phyloP scores from a whole-genome alignment of 331 rosid species.

The Acacia concinna region DNA sequence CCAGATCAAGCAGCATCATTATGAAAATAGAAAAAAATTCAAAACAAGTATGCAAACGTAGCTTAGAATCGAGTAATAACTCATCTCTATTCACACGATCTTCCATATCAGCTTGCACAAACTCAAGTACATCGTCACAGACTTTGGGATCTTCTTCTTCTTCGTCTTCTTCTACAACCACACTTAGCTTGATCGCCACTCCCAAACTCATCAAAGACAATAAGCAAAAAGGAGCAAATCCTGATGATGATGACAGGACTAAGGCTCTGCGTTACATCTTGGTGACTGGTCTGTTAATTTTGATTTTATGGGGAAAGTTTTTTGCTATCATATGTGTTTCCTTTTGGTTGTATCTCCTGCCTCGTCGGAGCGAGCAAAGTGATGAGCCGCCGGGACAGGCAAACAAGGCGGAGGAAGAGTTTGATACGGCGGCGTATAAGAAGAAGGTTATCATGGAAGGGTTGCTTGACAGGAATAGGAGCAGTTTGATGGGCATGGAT shows the following conservation, averaged over 20 bases:
- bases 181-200: background rate
- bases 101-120: background rate
- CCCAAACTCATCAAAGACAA: background rate
- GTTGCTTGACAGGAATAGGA: background rate
- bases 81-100: background rate
- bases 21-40: background rate
- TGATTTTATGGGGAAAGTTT: background rate
- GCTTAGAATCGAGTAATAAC: background rate
- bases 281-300: background rate
- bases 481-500: background rate
- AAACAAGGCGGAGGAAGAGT: background rate
- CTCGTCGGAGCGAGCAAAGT: background rate
- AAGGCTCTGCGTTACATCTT: background rate
- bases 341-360: background rate
- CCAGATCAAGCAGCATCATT: background rate
- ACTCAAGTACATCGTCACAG: background rate
- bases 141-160: background rate
- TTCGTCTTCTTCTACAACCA: background rate
- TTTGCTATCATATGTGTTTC: background rate
- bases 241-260: background rate
- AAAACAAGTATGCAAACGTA: background rate
- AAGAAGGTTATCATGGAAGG: constrained; percentile 14
- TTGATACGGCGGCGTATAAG: background rate
- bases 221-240: background rate
- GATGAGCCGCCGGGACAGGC: background rate